Percentiles rank a stretch among this genome's conserved stretches.
Conservation (phyloP, 306 rosid genomes). For the Prunus persica region Prunus_persica_NCBIv2 NC_034010.1:28187001-28187500, state of each 20-base stretch:
- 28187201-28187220: slow-evolving; percentile 8
- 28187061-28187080: neutral
- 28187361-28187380: no score
- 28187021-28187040: slow-evolving; percentile 35
- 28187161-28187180: slow-evolving; percentile 10
- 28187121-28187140: no score
- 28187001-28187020: slow-evolving; percentile 23
- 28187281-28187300: slow-evolving; percentile 10
- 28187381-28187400: no score
- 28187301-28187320: slow-evolving; percentile 19
- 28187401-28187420: no score
- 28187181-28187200: neutral
- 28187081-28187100: no score
- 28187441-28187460: no score
- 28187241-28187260: slow-evolving; percentile 5
- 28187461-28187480: no score
- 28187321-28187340: neutral
- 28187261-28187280: slow-evolving; percentile 4
- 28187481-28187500: no score
- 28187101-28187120: neutral
- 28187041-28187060: slow-evolving; percentile 29
- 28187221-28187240: neutral
- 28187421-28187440: no score
- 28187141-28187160: neutral
- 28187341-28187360: neutral